A percentile compares a stretch with the other conserved stretches of the same genome.
Evolutionary conservation across 371 early-diverging fungal genomes (phyloP).

Genomic region (Conidiobolus incongruus): DNA sequence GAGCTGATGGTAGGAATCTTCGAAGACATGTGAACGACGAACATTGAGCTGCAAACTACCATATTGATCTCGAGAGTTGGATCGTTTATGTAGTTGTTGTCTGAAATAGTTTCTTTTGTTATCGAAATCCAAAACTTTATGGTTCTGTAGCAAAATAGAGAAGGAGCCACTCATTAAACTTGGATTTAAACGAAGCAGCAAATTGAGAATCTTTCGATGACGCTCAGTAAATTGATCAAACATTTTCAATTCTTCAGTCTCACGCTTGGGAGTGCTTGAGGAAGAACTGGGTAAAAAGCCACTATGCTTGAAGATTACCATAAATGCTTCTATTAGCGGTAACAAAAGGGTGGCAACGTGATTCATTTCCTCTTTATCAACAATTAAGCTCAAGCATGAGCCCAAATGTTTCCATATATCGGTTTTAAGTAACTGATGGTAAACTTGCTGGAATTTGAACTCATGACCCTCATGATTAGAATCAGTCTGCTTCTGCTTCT

Average conservation of each 20-base stretch:
- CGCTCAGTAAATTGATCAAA: constrained; percentile 82
- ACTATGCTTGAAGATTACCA: constrained; percentile 76
- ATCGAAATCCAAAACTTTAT: constrained; percentile 94
- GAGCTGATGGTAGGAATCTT: constrained; percentile 88
- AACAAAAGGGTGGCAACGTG: constrained; percentile 82
- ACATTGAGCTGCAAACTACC: constrained; percentile 68
- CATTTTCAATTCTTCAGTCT: neutral
- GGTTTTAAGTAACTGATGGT: constrained; percentile 42
- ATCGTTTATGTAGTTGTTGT: constrained; percentile 77
- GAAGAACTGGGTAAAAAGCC: constrained; percentile 8
- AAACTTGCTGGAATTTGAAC: constrained; percentile 33
- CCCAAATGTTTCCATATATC: constrained; percentile 68
- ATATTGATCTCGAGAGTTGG: constrained; percentile 33
- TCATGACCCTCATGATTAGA: constrained; percentile 2
- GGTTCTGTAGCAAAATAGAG: constrained; percentile 85
- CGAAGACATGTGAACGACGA: constrained; percentile 84
- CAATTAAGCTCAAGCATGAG: constrained; percentile 39
- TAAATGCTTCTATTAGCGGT: constrained; percentile 88
- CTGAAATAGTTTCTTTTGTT: constrained; percentile 95
- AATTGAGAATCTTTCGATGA: constrained; percentile 87
- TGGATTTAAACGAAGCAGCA: constrained; percentile 92
- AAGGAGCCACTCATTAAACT: constrained; percentile 89
- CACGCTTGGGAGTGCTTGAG: constrained; percentile 3
- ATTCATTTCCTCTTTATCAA: constrained; percentile 50
- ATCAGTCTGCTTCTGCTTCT: constrained; percentile 5